phyloP scores from a whole-genome alignment of 768 basidiomycete species.

The Psilocybe sp. region DNA sequence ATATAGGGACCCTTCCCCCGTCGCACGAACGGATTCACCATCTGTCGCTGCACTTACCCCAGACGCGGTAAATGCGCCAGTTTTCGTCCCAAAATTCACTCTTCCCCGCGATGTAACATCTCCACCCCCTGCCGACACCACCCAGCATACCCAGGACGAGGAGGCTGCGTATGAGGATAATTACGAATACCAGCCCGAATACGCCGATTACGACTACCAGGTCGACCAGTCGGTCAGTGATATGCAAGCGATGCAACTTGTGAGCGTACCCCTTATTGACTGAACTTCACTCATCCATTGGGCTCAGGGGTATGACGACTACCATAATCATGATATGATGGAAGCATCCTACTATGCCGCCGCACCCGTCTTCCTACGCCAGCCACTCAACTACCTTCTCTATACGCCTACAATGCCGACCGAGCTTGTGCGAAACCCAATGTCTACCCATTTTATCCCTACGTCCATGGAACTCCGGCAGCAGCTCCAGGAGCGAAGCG shows the following conservation, averaged over 20 bases:
- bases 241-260: conserved; percentile 15
- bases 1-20: conserved; percentile 24
- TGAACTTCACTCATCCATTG: conserved; percentile 11
- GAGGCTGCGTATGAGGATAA: not conserved
- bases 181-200: not conserved
- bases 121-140: conserved; percentile 25
- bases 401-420: conserved; percentile 74
- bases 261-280: conserved; percentile 6
- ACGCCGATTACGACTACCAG: conserved; percentile 19
- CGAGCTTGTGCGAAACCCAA: conserved; percentile 42
- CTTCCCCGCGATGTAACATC: conserved; percentile 21
- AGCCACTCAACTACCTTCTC: conserved; percentile 91
- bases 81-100: conserved; percentile 73
- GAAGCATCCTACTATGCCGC: conserved; percentile 39
- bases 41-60: conserved; percentile 40
- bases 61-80: conserved; percentile 78
- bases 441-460: conserved; percentile 68
- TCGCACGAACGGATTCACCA: conserved; percentile 42
- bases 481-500: conserved; percentile 53
- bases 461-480: conserved; percentile 42
- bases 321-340: conserved; percentile 30
- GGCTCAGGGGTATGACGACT: conserved; percentile 19
- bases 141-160: not conserved
- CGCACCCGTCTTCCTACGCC: conserved; percentile 52
- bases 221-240: conserved; percentile 12